A percentile compares a stretch with the other conserved stretches of the same genome.
phyloP scores from a whole-genome alignment of 805 yeast species.

The Ogataea dorogensis region DNA sequence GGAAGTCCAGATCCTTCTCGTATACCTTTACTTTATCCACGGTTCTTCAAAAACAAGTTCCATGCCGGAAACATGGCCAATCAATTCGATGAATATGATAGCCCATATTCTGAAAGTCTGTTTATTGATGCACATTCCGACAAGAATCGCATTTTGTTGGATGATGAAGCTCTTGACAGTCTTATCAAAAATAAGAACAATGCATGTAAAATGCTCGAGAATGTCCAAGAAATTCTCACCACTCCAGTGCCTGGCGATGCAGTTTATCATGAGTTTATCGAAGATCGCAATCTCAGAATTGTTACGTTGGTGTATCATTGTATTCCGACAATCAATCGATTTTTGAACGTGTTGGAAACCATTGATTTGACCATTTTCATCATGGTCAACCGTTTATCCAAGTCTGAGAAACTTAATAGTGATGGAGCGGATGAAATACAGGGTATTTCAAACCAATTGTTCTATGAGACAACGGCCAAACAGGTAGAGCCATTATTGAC shows the following conservation, averaged over 20 bases:
- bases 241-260: slow-evolving; percentile 35
- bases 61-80: slow-evolving; percentile 81
- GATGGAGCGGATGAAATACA: slow-evolving; percentile 29
- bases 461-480: slow-evolving; percentile 35
- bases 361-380: slow-evolving; percentile 57
- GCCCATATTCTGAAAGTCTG: slow-evolving; percentile 26
- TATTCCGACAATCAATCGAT: slow-evolving; percentile 46
- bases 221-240: slow-evolving; percentile 41
- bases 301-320: slow-evolving; percentile 53
- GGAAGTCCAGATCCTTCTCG: slow-evolving; percentile 20
- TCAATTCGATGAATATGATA: slow-evolving; percentile 48
- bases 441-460: slow-evolving; percentile 22
- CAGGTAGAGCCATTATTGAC: slow-evolving; percentile 46
- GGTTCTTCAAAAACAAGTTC: slow-evolving; percentile 63
- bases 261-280: slow-evolving; percentile 25
- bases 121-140: slow-evolving; percentile 23
- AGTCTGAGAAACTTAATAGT: slow-evolving; percentile 15
- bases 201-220: slow-evolving; percentile 39
- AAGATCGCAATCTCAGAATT: slow-evolving; percentile 50
- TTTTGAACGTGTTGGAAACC: slow-evolving; percentile 55
- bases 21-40: slow-evolving; percentile 67
- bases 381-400: slow-evolving; percentile 32
- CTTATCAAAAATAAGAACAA: slow-evolving; percentile 39
- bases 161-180: slow-evolving; percentile 43
- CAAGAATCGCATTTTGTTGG: slow-evolving; percentile 45